Evolutionary conservation across 2,329 filamentous ascomycete genomes (phyloP).

Genomic region (Rugonectria rugulosa): DNA sequence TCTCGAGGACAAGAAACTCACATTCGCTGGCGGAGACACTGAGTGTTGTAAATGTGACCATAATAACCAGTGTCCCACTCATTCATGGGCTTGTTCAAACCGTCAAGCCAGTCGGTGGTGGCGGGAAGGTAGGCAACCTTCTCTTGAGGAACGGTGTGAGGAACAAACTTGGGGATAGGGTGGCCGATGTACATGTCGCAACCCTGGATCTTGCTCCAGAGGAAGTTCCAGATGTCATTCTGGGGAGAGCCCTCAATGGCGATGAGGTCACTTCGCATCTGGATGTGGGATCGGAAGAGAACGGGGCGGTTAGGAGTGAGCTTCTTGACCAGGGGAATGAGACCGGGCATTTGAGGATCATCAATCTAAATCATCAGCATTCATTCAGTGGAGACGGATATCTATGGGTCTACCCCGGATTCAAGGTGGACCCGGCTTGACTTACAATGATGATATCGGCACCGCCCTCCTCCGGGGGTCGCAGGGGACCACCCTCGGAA

Average conservation of each 20-base stretch:
- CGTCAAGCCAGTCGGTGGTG: constrained; percentile 85
- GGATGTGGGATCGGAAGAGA: constrained; percentile 83
- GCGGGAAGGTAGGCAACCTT: constrained; percentile 80
- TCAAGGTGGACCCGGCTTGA: constrained; percentile 14
- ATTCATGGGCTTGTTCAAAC: constrained; percentile 77
- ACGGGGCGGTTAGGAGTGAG: constrained; percentile 76
- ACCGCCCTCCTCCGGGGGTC: constrained; percentile 70
- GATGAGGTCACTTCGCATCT: constrained; percentile 78
- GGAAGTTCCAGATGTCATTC: constrained; percentile 75
- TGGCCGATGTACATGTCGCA: constrained; percentile 85
- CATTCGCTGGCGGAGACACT: constrained; percentile 67
- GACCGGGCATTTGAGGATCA: constrained; percentile 83
- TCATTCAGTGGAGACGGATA: neutral
- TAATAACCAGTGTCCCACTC: constrained; percentile 78
- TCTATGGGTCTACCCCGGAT: constrained; percentile 7
- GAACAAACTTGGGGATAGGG: constrained; percentile 79
- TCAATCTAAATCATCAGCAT: constrained; percentile 62
- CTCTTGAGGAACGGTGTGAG: constrained; percentile 68
- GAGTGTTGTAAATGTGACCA: constrained; percentile 73
- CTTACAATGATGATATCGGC: constrained; percentile 75
- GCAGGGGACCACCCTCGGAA: constrained; percentile 70
- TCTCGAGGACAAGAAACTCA: constrained; percentile 24
- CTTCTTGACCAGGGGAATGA: constrained; percentile 78
- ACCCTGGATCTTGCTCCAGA: constrained; percentile 75
- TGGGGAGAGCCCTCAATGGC: constrained; percentile 70